Percentiles rank a stretch among this genome's conserved stretches.
Conservation (phyloP, 495 filamentous ascomycete species). For the Hypoxylon fragiforme region DNA sequence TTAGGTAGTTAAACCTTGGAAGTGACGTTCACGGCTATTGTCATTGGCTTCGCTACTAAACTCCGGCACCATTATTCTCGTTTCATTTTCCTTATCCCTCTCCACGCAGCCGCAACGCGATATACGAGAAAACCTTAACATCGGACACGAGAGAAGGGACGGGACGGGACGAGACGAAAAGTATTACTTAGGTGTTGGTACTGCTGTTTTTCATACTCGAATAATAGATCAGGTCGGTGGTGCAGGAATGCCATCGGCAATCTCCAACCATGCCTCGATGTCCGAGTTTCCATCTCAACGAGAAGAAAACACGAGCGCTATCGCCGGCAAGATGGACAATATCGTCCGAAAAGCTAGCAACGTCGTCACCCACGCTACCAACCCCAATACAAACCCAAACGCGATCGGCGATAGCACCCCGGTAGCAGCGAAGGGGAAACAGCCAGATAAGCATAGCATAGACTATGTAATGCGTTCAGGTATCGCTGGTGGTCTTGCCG, state of each 20-base stretch:
- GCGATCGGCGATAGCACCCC: constrained; percentile 46
- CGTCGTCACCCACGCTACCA: constrained; percentile 20
- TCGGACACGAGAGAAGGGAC: neutral
- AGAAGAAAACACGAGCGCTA: constrained; percentile 35
- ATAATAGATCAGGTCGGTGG: constrained; percentile 35
- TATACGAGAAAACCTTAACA: neutral
- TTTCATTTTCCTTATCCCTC: constrained; percentile 5
- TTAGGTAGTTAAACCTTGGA: too few relatives aligned
- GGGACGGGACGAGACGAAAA: constrained; percentile 2
- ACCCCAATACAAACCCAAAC: constrained; percentile 24
- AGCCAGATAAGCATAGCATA: constrained; percentile 66
- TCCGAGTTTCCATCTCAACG: constrained; percentile 46
- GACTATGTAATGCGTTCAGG: constrained; percentile 83
- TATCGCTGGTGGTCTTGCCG: constrained; percentile 84
- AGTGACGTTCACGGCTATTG: constrained; percentile 38
- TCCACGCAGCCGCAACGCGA: constrained; percentile 7
- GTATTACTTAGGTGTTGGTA: constrained; percentile 19
- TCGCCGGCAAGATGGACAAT: constrained; percentile 32
- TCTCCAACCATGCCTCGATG: constrained; percentile 53
- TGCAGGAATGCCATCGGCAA: constrained; percentile 54
- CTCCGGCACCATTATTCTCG: constrained; percentile 19
- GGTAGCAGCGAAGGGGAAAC: constrained; percentile 39
- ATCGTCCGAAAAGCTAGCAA: constrained; percentile 28
- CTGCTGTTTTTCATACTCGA: constrained; percentile 2
- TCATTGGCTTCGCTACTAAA: constrained; percentile 22